Evolutionary conservation across 768 basidiomycete species (phyloP).

Genomic region (Phlegmacium glaucopus): DNA sequence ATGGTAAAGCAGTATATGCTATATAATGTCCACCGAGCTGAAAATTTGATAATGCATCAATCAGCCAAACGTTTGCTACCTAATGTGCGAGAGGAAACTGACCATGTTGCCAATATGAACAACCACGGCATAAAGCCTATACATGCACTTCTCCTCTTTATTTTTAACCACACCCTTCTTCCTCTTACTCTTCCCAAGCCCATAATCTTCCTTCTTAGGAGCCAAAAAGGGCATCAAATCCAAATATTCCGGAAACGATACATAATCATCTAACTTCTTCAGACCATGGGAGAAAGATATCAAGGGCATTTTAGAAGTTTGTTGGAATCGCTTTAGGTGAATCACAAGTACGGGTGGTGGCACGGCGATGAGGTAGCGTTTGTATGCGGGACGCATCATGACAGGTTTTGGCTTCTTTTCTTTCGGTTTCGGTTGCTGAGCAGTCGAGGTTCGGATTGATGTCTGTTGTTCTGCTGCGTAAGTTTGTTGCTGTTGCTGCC

Average conservation of each 20-base stretch:
- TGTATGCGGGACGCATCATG: constrained; percentile 82
- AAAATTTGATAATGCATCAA: constrained; percentile 9
- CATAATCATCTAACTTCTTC: constrained; percentile 90
- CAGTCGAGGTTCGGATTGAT: background rate
- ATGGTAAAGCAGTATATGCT: constrained; percentile 75
- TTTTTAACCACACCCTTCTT: constrained; percentile 9
- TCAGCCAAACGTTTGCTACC: constrained; percentile 4
- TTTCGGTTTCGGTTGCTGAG: constrained; percentile 4
- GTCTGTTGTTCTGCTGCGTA: background rate
- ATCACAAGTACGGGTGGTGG: constrained; percentile 88
- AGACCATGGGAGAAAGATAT: constrained; percentile 67
- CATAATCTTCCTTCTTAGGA: constrained; percentile 72
- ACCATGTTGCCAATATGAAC: constrained; percentile 90
- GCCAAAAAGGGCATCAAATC: constrained; percentile 87
- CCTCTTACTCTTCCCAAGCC: constrained; percentile 27
- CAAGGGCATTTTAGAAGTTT: constrained; percentile 60
- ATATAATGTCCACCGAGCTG: constrained; percentile 90
- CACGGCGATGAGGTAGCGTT: constrained; percentile 86
- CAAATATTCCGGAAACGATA: constrained; percentile 84
- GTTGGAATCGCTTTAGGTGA: constrained; percentile 94
- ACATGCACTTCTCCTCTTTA: constrained; percentile 29
- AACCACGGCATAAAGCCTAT: constrained; percentile 75
- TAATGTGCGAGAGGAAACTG: constrained; percentile 20
- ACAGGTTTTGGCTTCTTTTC: constrained; percentile 50
- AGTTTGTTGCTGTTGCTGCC: background rate